Base-by-base conservation (phyloP, 2,329 filamentous ascomycete genomes). In the Pseudonectria buxi region DNA sequence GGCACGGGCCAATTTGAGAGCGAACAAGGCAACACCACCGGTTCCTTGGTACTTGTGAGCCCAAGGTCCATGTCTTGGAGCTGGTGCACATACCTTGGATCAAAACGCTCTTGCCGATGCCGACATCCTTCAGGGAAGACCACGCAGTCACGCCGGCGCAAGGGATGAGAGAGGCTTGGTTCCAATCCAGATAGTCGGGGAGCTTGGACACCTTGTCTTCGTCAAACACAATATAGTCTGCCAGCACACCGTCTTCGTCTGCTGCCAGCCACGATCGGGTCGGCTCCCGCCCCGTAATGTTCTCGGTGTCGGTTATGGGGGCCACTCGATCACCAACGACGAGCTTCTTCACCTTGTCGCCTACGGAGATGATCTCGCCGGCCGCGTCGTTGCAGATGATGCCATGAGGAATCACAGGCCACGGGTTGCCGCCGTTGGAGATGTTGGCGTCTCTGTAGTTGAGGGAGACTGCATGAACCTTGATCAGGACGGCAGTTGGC, bases 111-210 rank as follows among this genome's bases (percentile, higher is more conserved):
- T 63, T 45, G 1, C 64, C 63, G 13, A 65, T 57, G 0, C 41
- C 45, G 10, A 57, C 45, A 2, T 56, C 63, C 40, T 62, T 64
- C n/a, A 68, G 40, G 1, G 65, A 62, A 30, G 56, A 52, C 63
- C 67, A 70, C 2, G 68, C 67, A 0, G 67, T 70, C 0, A 61
- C 53, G 1, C 63, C 67, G 14, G 67, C 65, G 26, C 64, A 69
- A 1, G 64, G 64, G 12, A 71, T 55, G 2, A 57, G 57, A 7
- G 51, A 47, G 3, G 62, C 59, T 3, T 57, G 43, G 1, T 51
- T 38, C 57, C 59, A 68, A 25, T 55, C 44, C 13, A 69, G 45
- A 34, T 67, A 50, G 0, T 35, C 35, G 0, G 65, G 65, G 0
- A 67, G 34, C 30, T 59, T 62, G 15, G 43, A 51, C 4, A 69